Evolutionary conservation across 2,329 filamentous ascomycete species (phyloP), one percentile per base, ranked within the genome.

Genomic region (Cladosporium halotolerans): DNA sequence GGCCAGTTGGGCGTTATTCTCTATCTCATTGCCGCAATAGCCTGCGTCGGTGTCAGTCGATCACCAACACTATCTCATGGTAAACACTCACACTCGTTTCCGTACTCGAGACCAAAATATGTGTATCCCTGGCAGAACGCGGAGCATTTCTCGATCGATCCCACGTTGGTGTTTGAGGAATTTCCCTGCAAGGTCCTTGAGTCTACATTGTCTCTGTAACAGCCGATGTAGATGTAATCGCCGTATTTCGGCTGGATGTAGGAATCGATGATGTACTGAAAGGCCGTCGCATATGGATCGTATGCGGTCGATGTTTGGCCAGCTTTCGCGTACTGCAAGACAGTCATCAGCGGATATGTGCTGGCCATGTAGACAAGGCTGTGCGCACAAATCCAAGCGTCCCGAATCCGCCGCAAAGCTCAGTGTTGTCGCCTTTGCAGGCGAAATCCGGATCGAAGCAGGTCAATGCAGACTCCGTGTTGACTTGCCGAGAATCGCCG

Each of bases 191-290:
- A 23, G 6, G 45, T 13, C 13, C 45, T 40, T 1, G 39, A 13
- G 6, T 16, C 36, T 5, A 48, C 33, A 3, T 19, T 40, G 28
- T 48, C 45, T 7, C 9, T 8, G 23, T 48, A 48, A 23, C 45
- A 48, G 14, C 45, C 45, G 3, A 40, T 40, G 36, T 48, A 48
- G 13, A 48, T 48, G 34, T 48, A 48, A 36, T 48, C 45, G 33
- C 45, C 45, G 4, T 48, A 48, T 19, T 48, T 48, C 3, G 45
- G 45, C 4, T 18, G 8, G 45, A 48, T 48, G 23, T 10, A 48
- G 13, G 45, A 48, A 23, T 48, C 45, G n/a, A 48, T 48, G 23
- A 48, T 48, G 23, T 48, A 48, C 31, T 48, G 45, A 18, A 48
- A 48, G 9, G 34, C 36, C 13, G 45, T 48, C 7, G 45, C 45